Conservation (phyloP, 2,329 filamentous ascomycete genomes). For the Phaeosphaeriaceae sp. region DNA sequence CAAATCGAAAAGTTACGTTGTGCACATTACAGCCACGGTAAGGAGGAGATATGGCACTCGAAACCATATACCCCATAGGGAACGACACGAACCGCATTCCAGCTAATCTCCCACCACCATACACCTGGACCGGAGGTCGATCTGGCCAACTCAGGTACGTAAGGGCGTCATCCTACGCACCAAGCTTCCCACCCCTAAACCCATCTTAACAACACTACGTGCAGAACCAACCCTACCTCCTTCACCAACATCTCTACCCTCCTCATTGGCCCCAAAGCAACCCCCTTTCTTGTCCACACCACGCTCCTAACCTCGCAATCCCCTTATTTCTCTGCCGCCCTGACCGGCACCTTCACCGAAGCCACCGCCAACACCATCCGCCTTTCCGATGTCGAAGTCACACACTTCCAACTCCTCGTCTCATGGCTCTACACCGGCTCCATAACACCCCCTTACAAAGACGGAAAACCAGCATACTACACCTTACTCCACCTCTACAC, state of each 20-base stretch:
- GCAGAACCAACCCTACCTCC: constrained; percentile 49
- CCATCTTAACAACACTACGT: too few relatives aligned
- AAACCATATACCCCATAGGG: constrained; percentile 17
- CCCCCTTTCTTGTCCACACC: constrained; percentile 55
- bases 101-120: constrained; percentile 39
- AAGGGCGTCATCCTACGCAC: constrained; percentile 16
- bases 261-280: constrained; percentile 49
- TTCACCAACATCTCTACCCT: constrained; percentile 48
- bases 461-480: constrained; percentile 58
- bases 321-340: constrained; percentile 59
- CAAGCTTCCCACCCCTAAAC: too few relatives aligned
- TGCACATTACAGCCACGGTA: not conserved
- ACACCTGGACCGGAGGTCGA: constrained; percentile 31
- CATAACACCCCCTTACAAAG: constrained; percentile 51
- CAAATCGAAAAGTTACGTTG: constrained; percentile 1
- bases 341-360: constrained; percentile 57
- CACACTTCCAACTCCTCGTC: constrained; percentile 58
- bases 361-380: constrained; percentile 50
- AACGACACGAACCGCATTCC: constrained; percentile 26
- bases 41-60: constrained; percentile 15
- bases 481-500: constrained; percentile 56
- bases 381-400: constrained; percentile 53
- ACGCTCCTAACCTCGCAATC: constrained; percentile 55
- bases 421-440: constrained; percentile 58
- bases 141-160: constrained; percentile 27